Base-by-base conservation (phyloP, 768 basidiomycete genomes). In the Leccinum variicolor region DNA sequence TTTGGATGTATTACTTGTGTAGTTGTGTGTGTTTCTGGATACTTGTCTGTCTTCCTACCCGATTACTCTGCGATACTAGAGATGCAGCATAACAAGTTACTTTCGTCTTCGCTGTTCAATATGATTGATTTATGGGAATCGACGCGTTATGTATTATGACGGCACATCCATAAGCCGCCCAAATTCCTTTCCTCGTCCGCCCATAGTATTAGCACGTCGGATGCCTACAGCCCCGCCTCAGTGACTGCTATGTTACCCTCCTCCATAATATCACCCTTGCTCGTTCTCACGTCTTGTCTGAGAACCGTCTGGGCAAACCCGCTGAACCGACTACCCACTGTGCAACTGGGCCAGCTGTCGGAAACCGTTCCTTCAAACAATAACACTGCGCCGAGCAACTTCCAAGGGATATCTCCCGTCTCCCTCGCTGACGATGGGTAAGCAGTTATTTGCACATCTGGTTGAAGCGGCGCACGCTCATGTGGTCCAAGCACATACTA, bases 401-500 rank as follows among this genome's bases (percentile, higher is more conserved):
- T 41, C n/a, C 41, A 72, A 52, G 81, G 81, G 17, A 75, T 84
- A 56, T 74, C 75, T 15, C 60, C 73, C 2, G 70, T 86, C 50
- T 67, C 79, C 6, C 63, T 81, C 45, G 75, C 84, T 8, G 73
- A 69, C 49, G 80, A 86, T 59, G 77, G 74, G 67, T 80, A 72
- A 72, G 66, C 73, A 76, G 77, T 81, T 58, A 53, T 79, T 75
- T 23, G 33, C 51, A 19, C 51, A n/a, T 19, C 10, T 41, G 39
- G n/a, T 41, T 41, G 41, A 41, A n/a, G 41, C n/a, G 17, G n/a
- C n/a, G 41, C 41, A 6, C 33, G 51, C 54, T 62, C 56, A 66
- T 53, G 26, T 11, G 26, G 21, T 46, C 60, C 15, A 62, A 91
- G 90, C 65, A 84, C 89, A 3, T 92, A 90, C 65, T 90, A 81